Evolutionary conservation across 75 land plant genomes (phyloP).

Genomic region (Pinus albicaulis): DNA sequence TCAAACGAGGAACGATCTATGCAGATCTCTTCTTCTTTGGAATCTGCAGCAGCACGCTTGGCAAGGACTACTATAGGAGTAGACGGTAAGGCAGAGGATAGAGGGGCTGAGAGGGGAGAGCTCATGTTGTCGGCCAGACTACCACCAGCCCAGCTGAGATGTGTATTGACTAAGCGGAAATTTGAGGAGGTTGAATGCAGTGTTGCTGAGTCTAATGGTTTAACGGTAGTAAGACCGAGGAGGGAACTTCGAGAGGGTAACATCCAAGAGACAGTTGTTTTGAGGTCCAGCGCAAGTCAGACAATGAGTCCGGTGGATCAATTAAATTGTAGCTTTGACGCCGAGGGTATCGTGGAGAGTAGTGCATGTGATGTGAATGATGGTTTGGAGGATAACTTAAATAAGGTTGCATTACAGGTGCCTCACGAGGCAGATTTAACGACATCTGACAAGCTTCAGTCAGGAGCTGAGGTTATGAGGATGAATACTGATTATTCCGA

Average conservation of each 20-base stretch:
- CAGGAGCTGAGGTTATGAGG: conserved; percentile 2
- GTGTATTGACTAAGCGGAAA: neutral
- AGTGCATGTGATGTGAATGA: neutral
- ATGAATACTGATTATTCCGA: neutral
- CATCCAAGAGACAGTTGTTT: neutral
- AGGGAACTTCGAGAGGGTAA: neutral
- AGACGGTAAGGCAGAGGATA: neutral
- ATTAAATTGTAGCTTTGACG: neutral
- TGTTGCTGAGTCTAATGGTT: neutral
- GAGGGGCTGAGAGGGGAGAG: neutral
- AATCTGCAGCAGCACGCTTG: no score
- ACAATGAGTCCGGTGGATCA: conserved; percentile 2
- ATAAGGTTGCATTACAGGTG: neutral
- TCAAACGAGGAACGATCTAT: conserved; percentile 5
- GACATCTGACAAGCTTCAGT: neutral
- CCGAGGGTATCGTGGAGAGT: neutral
- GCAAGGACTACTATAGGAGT: no score
- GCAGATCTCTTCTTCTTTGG: neutral
- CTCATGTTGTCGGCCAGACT: neutral
- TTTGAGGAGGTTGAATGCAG: neutral
- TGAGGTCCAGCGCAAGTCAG: neutral
- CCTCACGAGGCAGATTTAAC: neutral
- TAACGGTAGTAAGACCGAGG: neutral
- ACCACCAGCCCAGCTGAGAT: neutral
- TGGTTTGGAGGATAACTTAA: conserved; percentile 1